These are phyloP conservation scores for Populus hybrid DNA, from an alignment of 441 rosid species.

Conservation along the genomic window DNA sequence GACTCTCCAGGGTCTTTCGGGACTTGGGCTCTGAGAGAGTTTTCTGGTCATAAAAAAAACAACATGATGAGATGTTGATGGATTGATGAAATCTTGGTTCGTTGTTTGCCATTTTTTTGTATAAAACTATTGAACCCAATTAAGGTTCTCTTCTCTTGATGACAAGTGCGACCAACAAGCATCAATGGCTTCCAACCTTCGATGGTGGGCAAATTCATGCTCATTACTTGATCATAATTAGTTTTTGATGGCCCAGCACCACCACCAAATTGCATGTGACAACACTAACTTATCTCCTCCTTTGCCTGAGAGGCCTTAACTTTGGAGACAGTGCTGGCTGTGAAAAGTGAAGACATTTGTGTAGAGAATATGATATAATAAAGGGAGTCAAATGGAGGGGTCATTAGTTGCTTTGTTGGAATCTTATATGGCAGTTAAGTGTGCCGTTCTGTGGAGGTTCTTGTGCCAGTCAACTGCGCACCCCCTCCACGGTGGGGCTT, in stretches of 20 bases:
- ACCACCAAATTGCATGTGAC: too few species aligned
- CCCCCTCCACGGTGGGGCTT: neutral
- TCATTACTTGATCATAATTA: too few species aligned
- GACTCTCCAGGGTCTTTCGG: too few species aligned
- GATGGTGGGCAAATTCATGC: neutral
- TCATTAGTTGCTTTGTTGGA: too few species aligned
- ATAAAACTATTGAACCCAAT: neutral
- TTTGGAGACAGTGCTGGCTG: neutral
- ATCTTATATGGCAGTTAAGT: too few species aligned
- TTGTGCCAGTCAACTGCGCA: neutral
- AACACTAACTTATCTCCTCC: too few species aligned
- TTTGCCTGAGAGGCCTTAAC: neutral
- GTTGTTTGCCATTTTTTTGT: too few species aligned
- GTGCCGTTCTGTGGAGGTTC: neutral
- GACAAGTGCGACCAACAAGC: neutral
- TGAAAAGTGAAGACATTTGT: neutral
- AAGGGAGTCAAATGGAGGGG: neutral
- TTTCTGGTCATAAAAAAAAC: too few species aligned
- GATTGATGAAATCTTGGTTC: neutral
- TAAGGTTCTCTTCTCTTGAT: neutral
- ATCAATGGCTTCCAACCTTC: neutral
- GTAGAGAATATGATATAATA: neutral
- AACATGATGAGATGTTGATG: neutral
- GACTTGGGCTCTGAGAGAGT: too few species aligned
- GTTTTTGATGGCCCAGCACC: neutral